Evolutionary conservation across 2,329 filamentous ascomycete species (phyloP), one percentile per base, ranked within the genome.

Genomic region (Fusarium musae): DNA sequence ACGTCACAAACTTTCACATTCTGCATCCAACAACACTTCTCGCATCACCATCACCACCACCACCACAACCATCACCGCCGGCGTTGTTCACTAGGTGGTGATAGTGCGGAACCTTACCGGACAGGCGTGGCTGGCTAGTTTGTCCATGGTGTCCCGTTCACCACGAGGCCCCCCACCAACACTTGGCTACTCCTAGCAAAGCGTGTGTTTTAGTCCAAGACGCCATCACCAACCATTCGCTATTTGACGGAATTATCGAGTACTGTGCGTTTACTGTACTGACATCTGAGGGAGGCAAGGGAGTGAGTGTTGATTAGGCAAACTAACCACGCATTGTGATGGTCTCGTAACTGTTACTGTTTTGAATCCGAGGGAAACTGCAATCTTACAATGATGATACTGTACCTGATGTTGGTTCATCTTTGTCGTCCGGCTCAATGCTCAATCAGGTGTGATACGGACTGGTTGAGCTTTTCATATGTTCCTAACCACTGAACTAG

Each of bases 71-170:
- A 59, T 37, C 53, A 69, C 53, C 50, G 63, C 56, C 53, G 50
- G 64, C 46, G 52, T 28, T 54, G 46, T 70, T 62, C 57, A 50
- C 57, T 37, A 63, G n/a, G 32, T 36, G 43, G 49, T 63, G 32
- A 63, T 68, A 70, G 76, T 75, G 75, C 73, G 75, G 72, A 75
- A 78, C 66, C 64, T 50, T 77, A 64, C 76, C 71, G 64, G 61
- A 62, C 50, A 78, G 67, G 68, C 72, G 70, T 73, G 65, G 57
- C 61, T 68, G 66, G 50, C 34, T 69, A 37, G 30, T 36, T 60
- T 50, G 36, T 59, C 67, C 52, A 58, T 52, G 62, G 59, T 73
- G 67, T 77, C 72, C 67, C 65, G 69, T 76, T 76, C 65, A 76
- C 75, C 69, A 76, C 66, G 67, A 72, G 68, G 73, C 62, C 64